Percentiles rank a stretch among this genome's conserved stretches.
phyloP scores from a whole-genome alignment of 139 green algal genomes.

The Closterium sp. region DNA sequence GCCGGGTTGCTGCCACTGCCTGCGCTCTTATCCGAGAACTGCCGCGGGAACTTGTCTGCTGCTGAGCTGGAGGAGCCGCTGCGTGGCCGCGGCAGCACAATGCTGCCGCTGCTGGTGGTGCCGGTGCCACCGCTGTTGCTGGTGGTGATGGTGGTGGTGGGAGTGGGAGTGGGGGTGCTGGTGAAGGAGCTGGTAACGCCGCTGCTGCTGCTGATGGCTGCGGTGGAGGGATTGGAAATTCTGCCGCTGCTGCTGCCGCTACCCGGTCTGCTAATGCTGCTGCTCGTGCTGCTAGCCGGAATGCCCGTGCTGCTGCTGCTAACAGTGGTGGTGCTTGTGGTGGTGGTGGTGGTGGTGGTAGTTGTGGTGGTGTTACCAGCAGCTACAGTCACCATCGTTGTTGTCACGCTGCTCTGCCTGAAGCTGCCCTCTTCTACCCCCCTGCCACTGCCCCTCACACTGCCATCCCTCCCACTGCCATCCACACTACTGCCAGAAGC shows the following conservation, averaged over 20 bases:
- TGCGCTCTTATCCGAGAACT: background rate
- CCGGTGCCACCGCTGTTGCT: background rate
- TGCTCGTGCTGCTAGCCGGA: background rate
- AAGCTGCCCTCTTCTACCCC: background rate
- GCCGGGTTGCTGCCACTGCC: background rate
- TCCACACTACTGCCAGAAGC: background rate
- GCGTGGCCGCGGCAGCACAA: background rate
- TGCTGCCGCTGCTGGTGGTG: background rate
- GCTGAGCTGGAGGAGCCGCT: background rate
- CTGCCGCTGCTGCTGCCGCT: background rate
- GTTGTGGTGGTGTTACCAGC: background rate
- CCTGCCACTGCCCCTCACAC: too few species aligned
- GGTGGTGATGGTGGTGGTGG: background rate
- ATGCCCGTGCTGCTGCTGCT: background rate
- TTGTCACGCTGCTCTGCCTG: background rate
- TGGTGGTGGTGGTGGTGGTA: background rate
- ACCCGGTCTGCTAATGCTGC: background rate
- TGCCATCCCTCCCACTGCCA: background rate
- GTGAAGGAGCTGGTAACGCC: background rate
- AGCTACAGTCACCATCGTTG: background rate
- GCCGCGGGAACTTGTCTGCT: background rate
- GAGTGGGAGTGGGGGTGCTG: background rate
- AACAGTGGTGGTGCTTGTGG: background rate
- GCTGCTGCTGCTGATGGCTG: background rate
- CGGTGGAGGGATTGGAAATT: background rate